Evolutionary conservation across 495 filamentous ascomycete genomes (phyloP).

Genomic region (Podospora comata): DNA sequence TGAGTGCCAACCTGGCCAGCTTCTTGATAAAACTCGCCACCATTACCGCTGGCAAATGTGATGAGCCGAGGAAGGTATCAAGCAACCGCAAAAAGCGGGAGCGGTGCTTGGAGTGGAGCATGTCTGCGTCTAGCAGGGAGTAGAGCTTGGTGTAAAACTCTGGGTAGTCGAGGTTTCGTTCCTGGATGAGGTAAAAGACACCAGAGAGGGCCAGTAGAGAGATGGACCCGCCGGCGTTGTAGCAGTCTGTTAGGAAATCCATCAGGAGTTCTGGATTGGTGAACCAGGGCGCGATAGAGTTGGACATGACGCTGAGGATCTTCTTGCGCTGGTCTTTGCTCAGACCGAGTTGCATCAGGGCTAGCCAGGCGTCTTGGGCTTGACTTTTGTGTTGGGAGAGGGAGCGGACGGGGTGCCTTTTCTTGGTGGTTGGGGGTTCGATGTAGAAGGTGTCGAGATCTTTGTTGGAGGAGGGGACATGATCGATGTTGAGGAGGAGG

Average conservation of each 20-base stretch:
- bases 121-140: conserved; percentile 75
- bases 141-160: conserved; percentile 93
- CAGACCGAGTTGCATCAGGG: conserved; percentile 65
- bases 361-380: conserved; percentile 81
- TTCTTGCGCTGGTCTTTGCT: conserved; percentile 72
- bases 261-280: conserved; percentile 81
- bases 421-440: conserved; percentile 45
- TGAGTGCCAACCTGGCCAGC: conserved; percentile 73
- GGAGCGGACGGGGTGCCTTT: conserved; percentile 52
- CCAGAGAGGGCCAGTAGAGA: conserved; percentile 88
- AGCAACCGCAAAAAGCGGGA: conserved; percentile 90
- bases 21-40: conserved; percentile 96
- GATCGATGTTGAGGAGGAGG: conserved; percentile 63
- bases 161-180: conserved; percentile 93
- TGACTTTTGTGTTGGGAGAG: conserved; percentile 63
- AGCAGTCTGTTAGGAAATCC: conserved; percentile 95
- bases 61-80: conserved; percentile 86
- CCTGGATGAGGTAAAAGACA: conserved; percentile 90
- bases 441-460: conserved; percentile 66
- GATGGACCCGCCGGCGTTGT: conserved; percentile 76
- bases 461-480: conserved; percentile 57
- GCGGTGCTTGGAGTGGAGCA: conserved; percentile 90
- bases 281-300: conserved; percentile 83
- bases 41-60: conserved; percentile 84
- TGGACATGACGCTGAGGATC: conserved; percentile 68